Evolutionary conservation across 257 asterid species (phyloP), one percentile per base, ranked within the genome.

Genomic region (Eucommia ulmoides): DNA sequence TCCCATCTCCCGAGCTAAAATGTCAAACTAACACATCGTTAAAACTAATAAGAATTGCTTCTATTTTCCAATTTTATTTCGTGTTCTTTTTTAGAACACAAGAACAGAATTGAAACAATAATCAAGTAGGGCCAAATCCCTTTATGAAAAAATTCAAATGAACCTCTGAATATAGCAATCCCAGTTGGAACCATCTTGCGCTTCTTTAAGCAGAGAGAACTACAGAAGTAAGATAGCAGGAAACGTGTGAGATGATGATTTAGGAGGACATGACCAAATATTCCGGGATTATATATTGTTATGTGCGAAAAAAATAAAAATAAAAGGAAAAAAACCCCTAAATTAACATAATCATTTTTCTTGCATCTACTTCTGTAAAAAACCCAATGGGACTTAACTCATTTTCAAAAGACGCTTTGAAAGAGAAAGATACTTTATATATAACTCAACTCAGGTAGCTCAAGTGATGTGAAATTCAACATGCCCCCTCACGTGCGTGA

Each of bases 171-270:
- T 58, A 81, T 83, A 44, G 97, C 84, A 26, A 78, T 69, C 59
- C 93, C 94, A 11, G 91, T 81, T 23, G 97, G 97, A 61, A 54
- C 66, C 87, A 88, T 81, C 62, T 78, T 65, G 48, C 81, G 73
- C 74, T 69, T 73, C 80, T 73, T 83, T 33, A 88, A 67, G 71
- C 93, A 83, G 19, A 83, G 11, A 16, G 97, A 88, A 75, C 97
- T 88, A 24, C 33, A 54, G n/a, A 64, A 23, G n/a, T 46, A 35
- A 9, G 44, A 35, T 6, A 6, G 38, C 33, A 29, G 54, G 19
- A 49, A 45, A n/a, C 9, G 24, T 8, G 24, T 51, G 15, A 47
- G 42, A 45, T 33, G 60, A n/a, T n/a, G n/a, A n/a, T 50, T 35
- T 35, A 35, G 44, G 10, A 35, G 16, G 44, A 2, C 22, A 42